Conservation (phyloP, 2,329 filamentous ascomycete species). For the Fusarium sororula region DNA sequence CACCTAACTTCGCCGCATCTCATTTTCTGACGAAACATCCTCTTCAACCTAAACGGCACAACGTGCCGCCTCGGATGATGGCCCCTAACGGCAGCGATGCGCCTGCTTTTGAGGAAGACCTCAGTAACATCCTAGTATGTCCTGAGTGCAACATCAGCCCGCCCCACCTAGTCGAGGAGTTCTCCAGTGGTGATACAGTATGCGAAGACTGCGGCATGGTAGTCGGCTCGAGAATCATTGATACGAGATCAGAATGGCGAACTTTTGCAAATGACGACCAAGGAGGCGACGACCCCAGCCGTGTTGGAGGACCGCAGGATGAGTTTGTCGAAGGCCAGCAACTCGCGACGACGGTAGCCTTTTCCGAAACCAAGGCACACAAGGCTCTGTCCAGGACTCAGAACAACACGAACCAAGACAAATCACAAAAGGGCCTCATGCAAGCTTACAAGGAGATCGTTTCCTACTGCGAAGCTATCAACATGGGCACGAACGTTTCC, state of each 20-base stretch:
- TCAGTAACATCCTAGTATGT: slow-evolving; percentile 87
- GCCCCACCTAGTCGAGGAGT: slow-evolving; percentile 93
- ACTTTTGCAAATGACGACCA: slow-evolving; percentile 99
- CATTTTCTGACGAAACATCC: slow-evolving; percentile 40
- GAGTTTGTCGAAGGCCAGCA: slow-evolving; percentile 90
- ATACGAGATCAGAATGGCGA: slow-evolving; percentile 97
- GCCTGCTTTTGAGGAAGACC: slow-evolving; percentile 76
- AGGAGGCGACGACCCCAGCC: slow-evolving; percentile 93
- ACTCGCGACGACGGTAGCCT: slow-evolving; percentile 87
- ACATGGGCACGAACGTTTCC: slow-evolving; percentile 81
- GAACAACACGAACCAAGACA: slow-evolving; percentile 85
- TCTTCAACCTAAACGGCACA: slow-evolving; percentile 53
- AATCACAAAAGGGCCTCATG: slow-evolving; percentile 82
- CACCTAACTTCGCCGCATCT: slow-evolving; percentile 23
- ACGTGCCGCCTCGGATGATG: slow-evolving; percentile 59
- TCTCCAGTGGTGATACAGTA: slow-evolving; percentile 90
- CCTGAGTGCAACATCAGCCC: slow-evolving; percentile 90
- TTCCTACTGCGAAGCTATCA: slow-evolving; percentile 84
- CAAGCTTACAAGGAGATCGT: slow-evolving; percentile 91
- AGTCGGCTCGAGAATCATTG: slow-evolving; percentile 88
- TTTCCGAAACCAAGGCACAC: slow-evolving; percentile 75
- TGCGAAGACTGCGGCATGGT: slow-evolving; percentile 93
- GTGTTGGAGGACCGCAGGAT: slow-evolving; percentile 95
- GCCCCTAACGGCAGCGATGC: slow-evolving; percentile 48
- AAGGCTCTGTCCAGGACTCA: slow-evolving; percentile 85